phyloP scores from a whole-genome alignment of 495 filamentous ascomycete species.

The Aspergillus incahuasiensis region DNA sequence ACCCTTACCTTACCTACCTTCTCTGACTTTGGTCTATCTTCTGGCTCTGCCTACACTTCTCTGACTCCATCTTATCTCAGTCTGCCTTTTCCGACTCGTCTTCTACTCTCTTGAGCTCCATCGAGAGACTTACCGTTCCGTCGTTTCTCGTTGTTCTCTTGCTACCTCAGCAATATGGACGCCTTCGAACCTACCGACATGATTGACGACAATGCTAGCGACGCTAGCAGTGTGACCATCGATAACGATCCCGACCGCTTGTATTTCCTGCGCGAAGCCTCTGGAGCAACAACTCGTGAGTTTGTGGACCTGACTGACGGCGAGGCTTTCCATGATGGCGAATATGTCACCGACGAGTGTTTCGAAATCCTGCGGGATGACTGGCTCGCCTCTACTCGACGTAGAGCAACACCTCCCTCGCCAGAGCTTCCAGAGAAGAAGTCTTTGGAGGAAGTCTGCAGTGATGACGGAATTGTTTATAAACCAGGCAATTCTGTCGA shows the following conservation, averaged over 20 bases:
- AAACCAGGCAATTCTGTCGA: conserved; percentile 20
- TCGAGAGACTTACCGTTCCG: background rate
- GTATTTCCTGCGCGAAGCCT: conserved; percentile 7
- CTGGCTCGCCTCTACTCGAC: conserved; percentile 2
- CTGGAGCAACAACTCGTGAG: background rate
- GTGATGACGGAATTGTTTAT: conserved; percentile 20
- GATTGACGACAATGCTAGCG: conserved; percentile 1
- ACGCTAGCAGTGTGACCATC: conserved; percentile 8
- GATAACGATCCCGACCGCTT: conserved; percentile 16
- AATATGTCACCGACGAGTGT: conserved; percentile 23
- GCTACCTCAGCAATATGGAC: background rate
- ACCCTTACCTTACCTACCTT: background rate
- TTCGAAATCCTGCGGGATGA: conserved; percentile 10
- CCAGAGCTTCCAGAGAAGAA: background rate
- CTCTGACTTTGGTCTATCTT: background rate
- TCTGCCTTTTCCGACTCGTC: background rate
- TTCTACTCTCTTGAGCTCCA: background rate
- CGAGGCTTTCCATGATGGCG: conserved; percentile 14
- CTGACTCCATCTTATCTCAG: background rate
- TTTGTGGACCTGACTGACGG: conserved; percentile 11
- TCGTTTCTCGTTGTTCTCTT: background rate
- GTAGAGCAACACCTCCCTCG: background rate
- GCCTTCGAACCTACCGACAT: background rate
- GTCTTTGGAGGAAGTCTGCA: conserved; percentile 9
- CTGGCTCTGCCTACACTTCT: background rate